These are phyloP conservation scores for Ochetophila trinervis DNA, from an alignment of 306 rosid species.

Conservation along the genomic window DNA sequence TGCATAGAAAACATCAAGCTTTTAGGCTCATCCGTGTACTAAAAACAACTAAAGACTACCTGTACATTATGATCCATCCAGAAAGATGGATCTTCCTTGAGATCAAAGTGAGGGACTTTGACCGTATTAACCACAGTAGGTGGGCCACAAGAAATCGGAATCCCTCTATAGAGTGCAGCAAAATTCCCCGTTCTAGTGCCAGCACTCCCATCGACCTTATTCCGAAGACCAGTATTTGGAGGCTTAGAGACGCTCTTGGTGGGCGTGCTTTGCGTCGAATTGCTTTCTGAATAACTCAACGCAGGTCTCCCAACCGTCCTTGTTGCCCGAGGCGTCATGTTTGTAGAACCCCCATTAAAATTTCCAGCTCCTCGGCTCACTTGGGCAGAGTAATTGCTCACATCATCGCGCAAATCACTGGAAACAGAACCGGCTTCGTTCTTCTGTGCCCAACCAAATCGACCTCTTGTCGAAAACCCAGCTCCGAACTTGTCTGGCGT, in stretches of 20 bases:
- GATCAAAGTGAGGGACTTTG: slow-evolving; percentile 96
- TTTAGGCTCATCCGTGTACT: too few species aligned
- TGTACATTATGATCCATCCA: slow-evolving; percentile 98
- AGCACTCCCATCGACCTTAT: slow-evolving; percentile 61
- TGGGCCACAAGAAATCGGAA: slow-evolving; percentile 41
- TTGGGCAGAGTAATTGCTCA: slow-evolving; percentile 22
- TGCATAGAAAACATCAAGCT: neutral
- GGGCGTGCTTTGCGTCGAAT: slow-evolving; percentile 80
- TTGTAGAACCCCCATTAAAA: slow-evolving; percentile 43
- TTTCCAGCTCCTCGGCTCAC: slow-evolving; percentile 35
- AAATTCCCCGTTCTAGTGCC: slow-evolving; percentile 56
- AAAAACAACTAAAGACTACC: slow-evolving; percentile 48
- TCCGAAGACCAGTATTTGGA: slow-evolving; percentile 51
- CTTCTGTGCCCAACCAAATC: slow-evolving; percentile 77
- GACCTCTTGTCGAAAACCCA: slow-evolving; percentile 31
- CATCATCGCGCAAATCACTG: slow-evolving; percentile 42
- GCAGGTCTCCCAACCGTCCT: slow-evolving; percentile 48
- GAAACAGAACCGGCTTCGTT: slow-evolving; percentile 38
- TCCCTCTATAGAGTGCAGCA: slow-evolving; percentile 70
- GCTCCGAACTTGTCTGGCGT: slow-evolving; percentile 72
- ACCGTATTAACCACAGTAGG: slow-evolving; percentile 64
- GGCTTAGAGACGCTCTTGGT: slow-evolving; percentile 79
- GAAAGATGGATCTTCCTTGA: slow-evolving; percentile 86
- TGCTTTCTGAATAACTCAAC: slow-evolving; percentile 58
- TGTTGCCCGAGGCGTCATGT: slow-evolving; percentile 54